Conservation (phyloP, 208 protist species). For the Trypanosoma vivax region DNA sequence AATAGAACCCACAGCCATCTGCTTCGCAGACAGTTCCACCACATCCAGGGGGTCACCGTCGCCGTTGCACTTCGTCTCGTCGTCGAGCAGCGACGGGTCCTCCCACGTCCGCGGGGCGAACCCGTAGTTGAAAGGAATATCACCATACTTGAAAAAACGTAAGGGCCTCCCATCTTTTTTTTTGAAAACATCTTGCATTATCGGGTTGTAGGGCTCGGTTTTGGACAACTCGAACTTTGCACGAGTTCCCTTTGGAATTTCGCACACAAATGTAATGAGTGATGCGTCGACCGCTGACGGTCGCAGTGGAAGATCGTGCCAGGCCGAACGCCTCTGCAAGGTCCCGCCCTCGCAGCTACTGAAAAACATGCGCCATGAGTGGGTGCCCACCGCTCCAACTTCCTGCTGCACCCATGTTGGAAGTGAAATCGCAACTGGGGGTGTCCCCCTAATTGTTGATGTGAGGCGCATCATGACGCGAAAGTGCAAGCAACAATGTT, state of each 20-base stretch:
- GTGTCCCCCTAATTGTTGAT: not conserved
- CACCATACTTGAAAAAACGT: conserved; percentile 75
- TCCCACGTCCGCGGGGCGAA: conserved; percentile 94
- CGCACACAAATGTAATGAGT: conserved; percentile 65
- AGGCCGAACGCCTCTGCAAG: conserved; percentile 29
- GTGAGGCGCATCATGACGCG: conserved; percentile 7
- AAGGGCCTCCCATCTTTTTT: conserved; percentile 53
- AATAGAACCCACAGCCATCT: conserved; percentile 32
- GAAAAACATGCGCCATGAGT: conserved; percentile 59
- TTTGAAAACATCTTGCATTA: conserved; percentile 82
- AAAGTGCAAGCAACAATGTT: conserved; percentile 1
- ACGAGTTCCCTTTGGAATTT: conserved; percentile 84
- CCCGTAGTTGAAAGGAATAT: conserved; percentile 94
- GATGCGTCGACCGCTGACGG: conserved; percentile 24
- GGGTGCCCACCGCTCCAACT: conserved; percentile 24
- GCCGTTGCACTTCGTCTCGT: conserved; percentile 51
- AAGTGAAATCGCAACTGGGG: conserved; percentile 4
- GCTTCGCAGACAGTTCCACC: conserved; percentile 58
- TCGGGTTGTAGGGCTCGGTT: conserved; percentile 84
- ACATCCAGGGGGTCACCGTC: conserved; percentile 90
- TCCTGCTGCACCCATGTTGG: conserved; percentile 13
- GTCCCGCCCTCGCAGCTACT: conserved; percentile 1
- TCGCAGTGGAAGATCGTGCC: conserved; percentile 59
- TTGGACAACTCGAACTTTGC: conserved; percentile 93
- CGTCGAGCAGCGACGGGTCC: conserved; percentile 40